Evolutionary conservation across 2,329 filamentous ascomycete species (phyloP), one percentile per base, ranked within the genome.

Genomic region (Colletotrichum ledebouriae): DNA sequence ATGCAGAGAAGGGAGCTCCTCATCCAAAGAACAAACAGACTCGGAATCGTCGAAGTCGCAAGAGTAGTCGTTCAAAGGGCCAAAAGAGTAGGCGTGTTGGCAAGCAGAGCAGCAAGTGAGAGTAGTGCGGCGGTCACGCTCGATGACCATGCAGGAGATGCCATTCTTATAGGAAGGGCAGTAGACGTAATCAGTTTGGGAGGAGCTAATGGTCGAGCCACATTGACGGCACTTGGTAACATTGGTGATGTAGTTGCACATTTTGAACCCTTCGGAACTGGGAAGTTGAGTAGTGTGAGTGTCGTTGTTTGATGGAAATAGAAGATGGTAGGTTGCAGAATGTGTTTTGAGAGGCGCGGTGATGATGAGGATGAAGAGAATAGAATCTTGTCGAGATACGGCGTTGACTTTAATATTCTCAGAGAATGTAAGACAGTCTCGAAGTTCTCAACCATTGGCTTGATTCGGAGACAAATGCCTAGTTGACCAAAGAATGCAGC

Each of bases 181-280:
- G 57, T 69, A 69, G 22, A 69, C 67, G 4, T 15, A 62, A 44
- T 62, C 52, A 20, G 63, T 50, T 11, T 53, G 42, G 3, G 17
- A 20, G 2, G 47, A 20, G 41, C n/a, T 57, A 37, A 47, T 52
- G 12, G 22, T 63, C 29, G 41, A 29, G 2, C 58, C 50, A 12
- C 63, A 69, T 50, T 67, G 67, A 44, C 67, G 67, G 67, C 67
- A 69, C 52, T 63, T 61, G 12, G 64, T 67, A 37, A 69, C 52
- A 52, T 58, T 47, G 49, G 44, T n/a, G 12, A 69, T n/a, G 56
- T 58, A 69, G 20, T 69, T 69, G 57, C 67, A 69, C 67, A 69
- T 69, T 25, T 11, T 37, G 49, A 11, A 15, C 11, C 29, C 29
- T 39, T 5, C 4, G 4, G 13, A 39, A 15, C 3, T 39, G 37